Evolutionary conservation across 2,329 filamentous ascomycete species (phyloP).

Genomic region (Acarospora socialis): DNA sequence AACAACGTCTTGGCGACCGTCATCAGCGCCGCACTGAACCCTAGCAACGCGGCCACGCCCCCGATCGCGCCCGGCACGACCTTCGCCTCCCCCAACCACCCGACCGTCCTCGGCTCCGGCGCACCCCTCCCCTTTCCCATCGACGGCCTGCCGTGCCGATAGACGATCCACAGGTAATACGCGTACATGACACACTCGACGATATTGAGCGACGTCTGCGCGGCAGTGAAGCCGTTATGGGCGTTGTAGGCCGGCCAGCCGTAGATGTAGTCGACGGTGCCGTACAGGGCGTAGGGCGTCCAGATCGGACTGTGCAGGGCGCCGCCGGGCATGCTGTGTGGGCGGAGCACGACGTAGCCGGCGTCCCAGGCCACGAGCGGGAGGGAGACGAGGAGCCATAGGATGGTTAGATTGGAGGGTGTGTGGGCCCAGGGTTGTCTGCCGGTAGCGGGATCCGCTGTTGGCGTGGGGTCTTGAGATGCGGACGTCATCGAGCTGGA

Average conservation of each 20-base stretch:
- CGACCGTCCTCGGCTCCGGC: conserved; percentile 24
- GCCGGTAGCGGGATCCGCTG: conserved; percentile 14
- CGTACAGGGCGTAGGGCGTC: conserved; percentile 68
- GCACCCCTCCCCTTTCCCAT: conserved; percentile 15
- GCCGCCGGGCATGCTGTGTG: conserved; percentile 69
- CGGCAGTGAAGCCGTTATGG: conserved; percentile 59
- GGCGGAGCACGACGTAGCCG: conserved; percentile 63
- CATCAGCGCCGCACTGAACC: conserved; percentile 45
- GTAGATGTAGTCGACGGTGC: conserved; percentile 66
- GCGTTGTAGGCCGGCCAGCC: conserved; percentile 57
- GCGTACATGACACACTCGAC: conserved; percentile 53
- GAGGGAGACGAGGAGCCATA: conserved; percentile 62
- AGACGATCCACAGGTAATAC: conserved; percentile 45
- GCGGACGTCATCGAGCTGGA: no score
- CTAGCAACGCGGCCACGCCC: conserved; percentile 42
- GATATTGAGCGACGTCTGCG: conserved; percentile 56
- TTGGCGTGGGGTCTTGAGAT: conserved; percentile 14
- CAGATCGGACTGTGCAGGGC: conserved; percentile 57
- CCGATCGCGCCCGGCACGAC: conserved; percentile 38
- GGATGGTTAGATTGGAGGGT: conserved; percentile 43
- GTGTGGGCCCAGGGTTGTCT: conserved; percentile 40
- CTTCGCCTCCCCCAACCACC: conserved; percentile 34
- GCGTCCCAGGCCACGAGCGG: conserved; percentile 74
- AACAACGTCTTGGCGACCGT: conserved; percentile 54
- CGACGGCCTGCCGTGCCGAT: conserved; percentile 23